Evolutionary conservation across 768 basidiomycete genomes (phyloP).

Genomic region (Coprinopsis cinerea): DNA sequence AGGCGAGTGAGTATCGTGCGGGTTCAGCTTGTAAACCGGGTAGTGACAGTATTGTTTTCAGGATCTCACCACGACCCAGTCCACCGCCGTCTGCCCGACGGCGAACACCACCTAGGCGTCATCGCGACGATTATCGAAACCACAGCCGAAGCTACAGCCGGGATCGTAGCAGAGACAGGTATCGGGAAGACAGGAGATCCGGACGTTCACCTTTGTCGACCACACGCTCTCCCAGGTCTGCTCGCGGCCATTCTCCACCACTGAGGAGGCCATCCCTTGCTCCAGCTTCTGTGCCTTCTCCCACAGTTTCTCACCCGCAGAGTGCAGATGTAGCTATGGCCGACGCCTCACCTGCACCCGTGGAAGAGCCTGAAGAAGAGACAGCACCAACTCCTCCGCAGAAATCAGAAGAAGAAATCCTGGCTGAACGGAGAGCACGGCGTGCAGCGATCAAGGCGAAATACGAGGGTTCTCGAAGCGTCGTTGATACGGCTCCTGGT

Average conservation of each 20-base stretch:
- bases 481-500: not conserved
- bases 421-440: slow-evolving; percentile 64
- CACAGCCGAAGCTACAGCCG: slow-evolving; percentile 11
- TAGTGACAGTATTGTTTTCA: slow-evolving; percentile 21
- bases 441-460: slow-evolving; percentile 80
- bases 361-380: slow-evolving; percentile 37
- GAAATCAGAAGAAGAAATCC: slow-evolving; percentile 48
- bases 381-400: slow-evolving; percentile 44
- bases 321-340: too few relatives aligned
- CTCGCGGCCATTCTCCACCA: too few relatives aligned
- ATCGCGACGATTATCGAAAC: not conserved
- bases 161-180: not conserved
- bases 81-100: slow-evolving; percentile 15
- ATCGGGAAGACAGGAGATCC: too few relatives aligned
- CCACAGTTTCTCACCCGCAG: too few relatives aligned
- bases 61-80: slow-evolving; percentile 58
- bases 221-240: too few relatives aligned
- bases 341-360: slow-evolving; percentile 1
- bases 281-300: too few relatives aligned
- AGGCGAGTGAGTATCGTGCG: slow-evolving; percentile 80
- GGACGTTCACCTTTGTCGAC: too few relatives aligned
- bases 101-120: slow-evolving; percentile 8
- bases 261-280: too few relatives aligned
- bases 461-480: slow-evolving; percentile 46
- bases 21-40: not conserved